Percentiles rank a stretch among this genome's conserved stretches.
These are phyloP conservation scores for Taiwanofungus camphoratus DNA, from an alignment of 1,284 basidiomycete species.

Conservation along the genomic window DNA sequence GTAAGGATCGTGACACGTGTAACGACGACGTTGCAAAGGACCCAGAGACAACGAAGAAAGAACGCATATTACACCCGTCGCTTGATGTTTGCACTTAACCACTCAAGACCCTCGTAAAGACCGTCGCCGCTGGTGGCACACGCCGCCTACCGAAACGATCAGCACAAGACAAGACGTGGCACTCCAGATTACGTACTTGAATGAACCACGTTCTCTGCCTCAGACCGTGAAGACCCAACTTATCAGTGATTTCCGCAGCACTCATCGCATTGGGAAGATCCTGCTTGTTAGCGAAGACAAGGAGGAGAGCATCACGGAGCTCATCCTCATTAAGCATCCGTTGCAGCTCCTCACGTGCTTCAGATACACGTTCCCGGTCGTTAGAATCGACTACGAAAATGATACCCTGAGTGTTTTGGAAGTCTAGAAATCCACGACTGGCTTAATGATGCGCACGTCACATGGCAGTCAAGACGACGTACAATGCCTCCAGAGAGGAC, in stretches of 20 bases:
- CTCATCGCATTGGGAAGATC: constrained; percentile 99
- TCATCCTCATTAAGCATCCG: constrained; percentile 99
- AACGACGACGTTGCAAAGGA: constrained; percentile 32
- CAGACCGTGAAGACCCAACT: constrained; percentile 96
- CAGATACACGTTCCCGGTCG: constrained; percentile 98
- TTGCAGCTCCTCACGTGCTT: constrained; percentile 98
- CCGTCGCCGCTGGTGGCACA: constrained; percentile 99
- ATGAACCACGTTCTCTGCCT: constrained; percentile 99
- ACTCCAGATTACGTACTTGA: constrained; percentile 60
- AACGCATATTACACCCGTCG: constrained; percentile 56
- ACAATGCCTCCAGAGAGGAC: constrained; percentile 99
- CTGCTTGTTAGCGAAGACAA: constrained; percentile 99
- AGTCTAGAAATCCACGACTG: constrained; percentile 76
- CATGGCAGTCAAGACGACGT: constrained; percentile 35
- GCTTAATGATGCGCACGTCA: too few species aligned
- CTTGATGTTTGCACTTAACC: constrained; percentile 89
- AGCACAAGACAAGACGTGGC: too few species aligned
- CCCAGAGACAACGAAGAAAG: constrained; percentile 18
- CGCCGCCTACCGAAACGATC: constrained; percentile 60
- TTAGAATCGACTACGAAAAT: constrained; percentile 99
- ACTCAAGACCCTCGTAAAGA: constrained; percentile 97
- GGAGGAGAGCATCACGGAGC: constrained; percentile 95
- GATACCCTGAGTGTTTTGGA: constrained; percentile 99
- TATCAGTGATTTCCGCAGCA: constrained; percentile 99
- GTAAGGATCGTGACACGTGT: constrained; percentile 37